Evolutionary conservation across 768 basidiomycete species (phyloP), one percentile per base, ranked within the genome.

Genomic region (Coprinopsis marcescibilis): DNA sequence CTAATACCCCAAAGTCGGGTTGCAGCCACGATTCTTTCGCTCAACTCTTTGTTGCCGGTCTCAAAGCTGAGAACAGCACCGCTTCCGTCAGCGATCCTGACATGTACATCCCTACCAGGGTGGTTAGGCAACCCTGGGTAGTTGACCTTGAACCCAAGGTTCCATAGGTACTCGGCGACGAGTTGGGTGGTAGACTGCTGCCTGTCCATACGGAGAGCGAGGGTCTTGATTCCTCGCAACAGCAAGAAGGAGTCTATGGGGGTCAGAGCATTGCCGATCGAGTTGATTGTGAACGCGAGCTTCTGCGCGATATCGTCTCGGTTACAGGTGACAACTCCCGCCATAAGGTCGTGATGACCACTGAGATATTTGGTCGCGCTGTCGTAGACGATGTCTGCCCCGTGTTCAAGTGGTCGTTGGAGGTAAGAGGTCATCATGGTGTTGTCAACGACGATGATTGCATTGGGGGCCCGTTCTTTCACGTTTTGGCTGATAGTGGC

Each of bases 391-490:
- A 99, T 81, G 61, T 99, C 96, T 39, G 90, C 90, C 13, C 95
- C 96, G 46, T 96, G 85, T 58, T 98, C 92, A 29, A 98, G 77
- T 10, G 96, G 96, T 48, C 94, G 72, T 61, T 95, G 93, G 6
- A 98, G 73, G 66, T 97, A 98, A 13, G 96, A 95, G 60, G 93
- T 96, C 95, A 98, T 97, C 96, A 98, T 98, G 50, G 96, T 98
- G 62, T 99, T 98, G 64, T 98, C 96, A 17, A 92, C 91, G 29
- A 94, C 87, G 44, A 94, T 69, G 55, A 92, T 56, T 1, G 91
- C 92, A 57, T 87, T 78, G 6, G 85, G 83, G 14, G 85, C 85
- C 40, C 76, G 76, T 57, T 85, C 80, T 60, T 94, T 93, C 54
- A 95, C 89, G 55, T 90, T 76, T 45, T 78, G 75, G 55, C 85